These are phyloP conservation scores for Fagopyrum homotropicum DNA, from an alignment of 148 eudicot species.

Conservation along the genomic window DNA sequence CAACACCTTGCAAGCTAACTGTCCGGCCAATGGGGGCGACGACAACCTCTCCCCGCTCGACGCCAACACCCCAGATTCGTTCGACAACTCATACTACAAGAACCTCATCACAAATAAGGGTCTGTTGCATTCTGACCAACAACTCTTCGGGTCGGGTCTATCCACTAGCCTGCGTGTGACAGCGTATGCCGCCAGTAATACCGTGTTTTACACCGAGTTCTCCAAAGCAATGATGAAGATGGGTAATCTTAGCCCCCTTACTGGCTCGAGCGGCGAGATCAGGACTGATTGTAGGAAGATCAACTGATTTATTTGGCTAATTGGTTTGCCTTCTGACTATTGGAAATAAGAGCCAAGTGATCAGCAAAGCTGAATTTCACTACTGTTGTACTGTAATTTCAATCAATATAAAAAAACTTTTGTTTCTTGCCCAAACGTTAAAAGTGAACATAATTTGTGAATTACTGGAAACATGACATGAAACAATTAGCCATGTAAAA, in stretches of 20 bases:
- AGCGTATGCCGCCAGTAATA: conserved; percentile 22
- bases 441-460: too few species aligned
- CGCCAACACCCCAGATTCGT: conserved; percentile 23
- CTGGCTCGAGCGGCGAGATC: conserved; percentile 51
- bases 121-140: conserved; percentile 68
- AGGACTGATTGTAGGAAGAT: conserved; percentile 50
- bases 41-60: conserved; percentile 46
- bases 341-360: neutral
- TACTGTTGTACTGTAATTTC: too few species aligned
- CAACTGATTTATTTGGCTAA: conserved; percentile 13
- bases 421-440: too few species aligned
- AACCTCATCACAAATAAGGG: conserved; percentile 45
- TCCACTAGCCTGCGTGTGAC: conserved; percentile 37
- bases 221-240: conserved; percentile 47
- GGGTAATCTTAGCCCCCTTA: conserved; percentile 55
- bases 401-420: too few species aligned
- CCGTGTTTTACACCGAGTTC: conserved; percentile 36
- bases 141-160: conserved; percentile 47
- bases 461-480: too few species aligned
- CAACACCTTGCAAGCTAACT: conserved; percentile 25
- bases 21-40: conserved; percentile 47
- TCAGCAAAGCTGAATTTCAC: neutral
- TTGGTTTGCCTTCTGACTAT: neutral
- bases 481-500: too few species aligned
- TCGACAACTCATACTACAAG: conserved; percentile 50